A percentile compares a stretch with the other conserved stretches of the same genome.
Conservation (phyloP, 208 protist genomes). For the Wallacemonas rigidus region DNA sequence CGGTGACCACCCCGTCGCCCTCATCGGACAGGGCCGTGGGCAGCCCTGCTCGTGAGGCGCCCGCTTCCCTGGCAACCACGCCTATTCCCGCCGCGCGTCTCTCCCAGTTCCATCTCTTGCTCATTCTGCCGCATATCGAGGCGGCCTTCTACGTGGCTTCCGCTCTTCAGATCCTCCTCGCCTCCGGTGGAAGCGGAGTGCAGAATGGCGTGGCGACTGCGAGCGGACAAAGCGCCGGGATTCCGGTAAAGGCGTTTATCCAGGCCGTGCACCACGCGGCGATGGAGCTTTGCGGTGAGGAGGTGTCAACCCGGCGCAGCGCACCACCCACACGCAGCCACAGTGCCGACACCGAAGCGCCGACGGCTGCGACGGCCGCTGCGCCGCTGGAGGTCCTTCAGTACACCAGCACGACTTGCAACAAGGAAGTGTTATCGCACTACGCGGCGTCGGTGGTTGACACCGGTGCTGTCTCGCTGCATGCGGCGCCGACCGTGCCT, state of each 20-base stretch:
- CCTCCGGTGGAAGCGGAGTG: too few relatives aligned
- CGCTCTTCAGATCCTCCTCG: slow-evolving; percentile 24
- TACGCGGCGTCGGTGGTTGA: slow-evolving; percentile 28
- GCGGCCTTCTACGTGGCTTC: slow-evolving; percentile 42
- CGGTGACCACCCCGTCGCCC: neutral
- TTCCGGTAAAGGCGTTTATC: neutral
- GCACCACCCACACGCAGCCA: neutral
- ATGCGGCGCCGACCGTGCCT: neutral
- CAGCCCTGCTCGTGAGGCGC: neutral
- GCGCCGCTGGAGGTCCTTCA: slow-evolving; percentile 18
- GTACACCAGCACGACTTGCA: slow-evolving; percentile 40
- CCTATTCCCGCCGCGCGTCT: slow-evolving; percentile 30
- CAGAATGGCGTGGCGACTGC: too few relatives aligned
- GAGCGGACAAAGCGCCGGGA: too few relatives aligned
- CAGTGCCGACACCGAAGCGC: neutral
- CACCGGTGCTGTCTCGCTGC: neutral
- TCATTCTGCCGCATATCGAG: slow-evolving; percentile 63
- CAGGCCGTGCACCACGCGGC: slow-evolving; percentile 2
- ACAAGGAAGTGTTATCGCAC: slow-evolving; percentile 53
- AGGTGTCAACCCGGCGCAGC: neutral
- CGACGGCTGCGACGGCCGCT: neutral
- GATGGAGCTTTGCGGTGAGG: slow-evolving; percentile 16
- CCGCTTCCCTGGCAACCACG: neutral
- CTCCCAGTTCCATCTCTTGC: slow-evolving; percentile 54
- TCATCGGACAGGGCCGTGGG: too few relatives aligned